These are phyloP conservation scores for Anaeromyces robustus DNA, from an alignment of 192 early-diverging fungal genomes.

Conservation along the genomic window DNA sequence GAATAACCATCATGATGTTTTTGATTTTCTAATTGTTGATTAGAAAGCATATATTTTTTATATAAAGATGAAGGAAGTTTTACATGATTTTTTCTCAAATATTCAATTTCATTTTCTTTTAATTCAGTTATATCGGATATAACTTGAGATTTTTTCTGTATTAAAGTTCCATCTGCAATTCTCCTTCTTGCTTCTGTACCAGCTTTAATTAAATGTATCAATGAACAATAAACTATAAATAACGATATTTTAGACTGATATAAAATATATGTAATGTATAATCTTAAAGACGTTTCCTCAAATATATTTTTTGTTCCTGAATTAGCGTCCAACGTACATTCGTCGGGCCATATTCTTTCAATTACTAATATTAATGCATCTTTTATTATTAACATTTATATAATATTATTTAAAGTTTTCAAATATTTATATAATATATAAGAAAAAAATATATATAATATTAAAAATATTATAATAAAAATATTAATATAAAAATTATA, in stretches of 20 bases:
- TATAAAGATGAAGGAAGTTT: background rate
- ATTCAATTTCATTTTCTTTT: background rate
- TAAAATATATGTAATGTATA: background rate
- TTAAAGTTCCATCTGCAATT: background rate
- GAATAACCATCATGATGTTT: conserved; percentile 20
- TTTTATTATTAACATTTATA: background rate
- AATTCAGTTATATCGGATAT: background rate
- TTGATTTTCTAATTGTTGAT: background rate
- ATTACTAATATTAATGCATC: background rate
- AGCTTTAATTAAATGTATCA: background rate
- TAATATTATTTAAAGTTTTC: too few species aligned
- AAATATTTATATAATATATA: too few species aligned
- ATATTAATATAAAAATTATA: too few species aligned
- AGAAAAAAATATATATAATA: too few species aligned
- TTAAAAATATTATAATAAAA: too few species aligned
- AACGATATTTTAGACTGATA: background rate
- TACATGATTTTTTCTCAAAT: background rate
- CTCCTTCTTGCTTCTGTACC: background rate
- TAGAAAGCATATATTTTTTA: background rate
- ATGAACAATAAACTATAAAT: background rate
- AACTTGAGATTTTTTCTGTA: background rate
- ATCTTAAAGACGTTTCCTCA: background rate
- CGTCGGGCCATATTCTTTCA: background rate
- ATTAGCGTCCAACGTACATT: background rate
- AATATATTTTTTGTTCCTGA: background rate